Percentiles rank a stretch among this genome's conserved stretches.
These are phyloP conservation scores for Agaricus sinodeliciosus DNA, from an alignment of 768 basidiomycete genomes.

Conservation along the genomic window DNA sequence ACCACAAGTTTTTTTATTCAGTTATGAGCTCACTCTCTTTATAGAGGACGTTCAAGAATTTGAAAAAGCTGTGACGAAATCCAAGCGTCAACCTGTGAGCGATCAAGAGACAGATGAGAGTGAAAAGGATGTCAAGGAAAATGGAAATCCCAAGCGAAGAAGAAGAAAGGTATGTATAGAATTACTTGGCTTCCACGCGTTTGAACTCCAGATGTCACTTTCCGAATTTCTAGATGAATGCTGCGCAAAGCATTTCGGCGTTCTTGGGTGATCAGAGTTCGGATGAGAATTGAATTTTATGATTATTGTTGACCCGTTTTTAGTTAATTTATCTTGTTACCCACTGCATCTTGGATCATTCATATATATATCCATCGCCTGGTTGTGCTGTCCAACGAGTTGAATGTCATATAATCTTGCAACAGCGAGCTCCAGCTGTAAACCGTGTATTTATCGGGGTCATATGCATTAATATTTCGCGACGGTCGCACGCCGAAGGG, in stretches of 20 bases:
- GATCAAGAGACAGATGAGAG: conserved; percentile 16
- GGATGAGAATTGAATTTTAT: conserved; percentile 33
- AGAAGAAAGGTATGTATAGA: conserved; percentile 34
- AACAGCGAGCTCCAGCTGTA: conserved; percentile 31
- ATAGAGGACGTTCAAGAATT: conserved; percentile 75
- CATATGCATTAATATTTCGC: too few relatives aligned
- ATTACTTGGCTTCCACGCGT: background rate
- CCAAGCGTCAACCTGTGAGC: conserved; percentile 21
- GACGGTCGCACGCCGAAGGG: too few relatives aligned
- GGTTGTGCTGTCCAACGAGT: too few relatives aligned
- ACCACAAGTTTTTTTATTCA: background rate
- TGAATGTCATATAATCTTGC: conserved; percentile 32
- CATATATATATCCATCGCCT: background rate
- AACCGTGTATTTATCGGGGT: too few relatives aligned
- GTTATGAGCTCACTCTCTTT: background rate
- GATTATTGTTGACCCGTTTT: background rate
- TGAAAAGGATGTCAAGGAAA: conserved; percentile 20
- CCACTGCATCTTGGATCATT: background rate
- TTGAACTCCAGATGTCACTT: background rate
- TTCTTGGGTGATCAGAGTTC: conserved; percentile 72
- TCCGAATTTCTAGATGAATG: conserved; percentile 27
- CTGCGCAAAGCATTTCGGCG: conserved; percentile 57
- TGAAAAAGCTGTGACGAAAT: conserved; percentile 41
- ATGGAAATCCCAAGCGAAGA: conserved; percentile 25
- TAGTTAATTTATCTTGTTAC: background rate